A percentile compares a stretch with the other conserved stretches of the same genome.
Conservation (phyloP, 1,284 basidiomycete genomes). For the Microbotryum scabiosae region DNA sequence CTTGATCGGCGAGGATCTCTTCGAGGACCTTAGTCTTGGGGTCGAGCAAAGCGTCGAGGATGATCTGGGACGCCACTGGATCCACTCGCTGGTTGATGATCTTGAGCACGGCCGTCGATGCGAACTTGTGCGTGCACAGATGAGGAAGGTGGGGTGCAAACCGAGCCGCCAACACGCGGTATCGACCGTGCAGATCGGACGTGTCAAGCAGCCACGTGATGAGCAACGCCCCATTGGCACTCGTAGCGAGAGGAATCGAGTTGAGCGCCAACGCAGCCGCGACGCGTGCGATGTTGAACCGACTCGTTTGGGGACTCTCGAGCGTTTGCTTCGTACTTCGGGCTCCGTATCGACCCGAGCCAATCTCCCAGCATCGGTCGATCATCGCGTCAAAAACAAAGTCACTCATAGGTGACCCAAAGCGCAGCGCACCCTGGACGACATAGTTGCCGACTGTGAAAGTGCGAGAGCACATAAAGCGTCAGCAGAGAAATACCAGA, state of each 20-base stretch:
- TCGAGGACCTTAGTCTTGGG: constrained; percentile 57
- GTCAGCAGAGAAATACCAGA: neutral
- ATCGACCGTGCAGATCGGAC: constrained; percentile 83
- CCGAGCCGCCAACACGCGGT: constrained; percentile 82
- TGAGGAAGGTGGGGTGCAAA: constrained; percentile 94
- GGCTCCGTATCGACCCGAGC: constrained; percentile 70
- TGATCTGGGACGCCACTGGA: constrained; percentile 33
- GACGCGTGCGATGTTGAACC: constrained; percentile 83
- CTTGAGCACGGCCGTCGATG: constrained; percentile 83
- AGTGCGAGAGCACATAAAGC: constrained; percentile 37
- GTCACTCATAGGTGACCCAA: constrained; percentile 77
- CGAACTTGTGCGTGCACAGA: constrained; percentile 95
- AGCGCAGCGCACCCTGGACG: constrained; percentile 86
- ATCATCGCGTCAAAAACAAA: constrained; percentile 98
- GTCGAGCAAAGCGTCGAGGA: constrained; percentile 40
- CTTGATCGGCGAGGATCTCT: constrained; percentile 87
- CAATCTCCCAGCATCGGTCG: constrained; percentile 76
- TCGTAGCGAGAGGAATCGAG: constrained; percentile 94
- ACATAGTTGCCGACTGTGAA: constrained; percentile 97
- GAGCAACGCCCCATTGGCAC: constrained; percentile 89
- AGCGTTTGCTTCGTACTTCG: constrained; percentile 95
- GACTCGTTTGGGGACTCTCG: constrained; percentile 73
- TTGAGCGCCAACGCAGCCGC: constrained; percentile 91
- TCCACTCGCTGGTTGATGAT: constrained; percentile 41
- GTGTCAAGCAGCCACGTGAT: constrained; percentile 96